phyloP scores from a whole-genome alignment of 148 eudicot genomes.

The Fagopyrum tataricum region DNA sequence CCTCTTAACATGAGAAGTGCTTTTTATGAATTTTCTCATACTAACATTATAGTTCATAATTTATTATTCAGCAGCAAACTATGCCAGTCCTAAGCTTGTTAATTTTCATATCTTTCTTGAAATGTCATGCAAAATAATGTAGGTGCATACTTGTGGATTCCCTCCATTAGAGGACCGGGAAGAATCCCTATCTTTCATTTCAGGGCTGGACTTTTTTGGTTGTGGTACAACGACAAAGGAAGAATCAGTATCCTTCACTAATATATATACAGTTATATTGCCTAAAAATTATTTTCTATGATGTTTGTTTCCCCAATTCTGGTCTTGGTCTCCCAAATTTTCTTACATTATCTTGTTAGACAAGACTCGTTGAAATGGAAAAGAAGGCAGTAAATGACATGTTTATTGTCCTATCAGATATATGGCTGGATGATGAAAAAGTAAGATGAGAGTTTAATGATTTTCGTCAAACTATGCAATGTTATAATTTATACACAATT shows the following conservation, averaged over 20 bases:
- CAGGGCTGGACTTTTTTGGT: constrained; percentile 89
- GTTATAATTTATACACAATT: constrained; percentile 3
- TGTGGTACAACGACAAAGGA: constrained; percentile 62
- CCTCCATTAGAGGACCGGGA: constrained; percentile 93
- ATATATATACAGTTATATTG: constrained; percentile 4
- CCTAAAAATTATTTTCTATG: constrained; percentile 7
- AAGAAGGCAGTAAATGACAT: constrained; percentile 76
- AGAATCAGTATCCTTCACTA: constrained; percentile 56
- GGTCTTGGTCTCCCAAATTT: constrained; percentile 7
- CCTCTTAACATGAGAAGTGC: neutral
- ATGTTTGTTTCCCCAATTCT: neutral
- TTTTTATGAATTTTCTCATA: neutral
- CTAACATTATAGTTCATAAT: neutral
- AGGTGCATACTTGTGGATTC: constrained; percentile 98
- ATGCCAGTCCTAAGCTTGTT: constrained; percentile 1
- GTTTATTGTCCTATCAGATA: constrained; percentile 85
- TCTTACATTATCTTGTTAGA: constrained; percentile 36
- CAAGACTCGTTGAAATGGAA: constrained; percentile 70
- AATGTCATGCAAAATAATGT: constrained; percentile 15
- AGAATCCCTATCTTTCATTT: constrained; percentile 48
- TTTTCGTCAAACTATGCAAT: neutral
- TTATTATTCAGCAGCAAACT: neutral
- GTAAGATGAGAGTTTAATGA: constrained; percentile 28
- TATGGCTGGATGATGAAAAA: constrained; percentile 80
- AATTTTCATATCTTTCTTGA: neutral